Conservation (phyloP, 2,329 filamentous ascomycete genomes). For the Diplodia scrobiculata region DNA sequence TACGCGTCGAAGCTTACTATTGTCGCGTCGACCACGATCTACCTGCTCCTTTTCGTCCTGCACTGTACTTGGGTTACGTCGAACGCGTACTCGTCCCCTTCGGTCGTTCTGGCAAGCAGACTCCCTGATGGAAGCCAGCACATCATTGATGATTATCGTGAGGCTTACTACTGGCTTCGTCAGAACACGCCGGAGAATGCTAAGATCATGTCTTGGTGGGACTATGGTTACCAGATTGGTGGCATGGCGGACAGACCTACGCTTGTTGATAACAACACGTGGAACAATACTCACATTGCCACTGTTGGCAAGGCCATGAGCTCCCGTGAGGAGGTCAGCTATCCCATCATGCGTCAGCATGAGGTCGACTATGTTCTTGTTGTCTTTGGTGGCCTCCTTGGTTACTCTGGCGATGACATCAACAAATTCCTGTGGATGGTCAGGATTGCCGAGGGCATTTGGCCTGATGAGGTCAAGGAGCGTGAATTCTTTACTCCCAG, state of each 20-base stretch:
- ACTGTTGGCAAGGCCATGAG: slow-evolving; percentile 99
- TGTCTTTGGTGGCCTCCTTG: slow-evolving; percentile 91
- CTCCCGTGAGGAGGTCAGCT: slow-evolving; percentile 95
- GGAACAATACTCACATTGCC: slow-evolving; percentile 99
- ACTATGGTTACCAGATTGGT: slow-evolving; percentile 99
- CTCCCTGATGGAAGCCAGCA: slow-evolving; percentile 94
- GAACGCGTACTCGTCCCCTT: slow-evolving; percentile 97
- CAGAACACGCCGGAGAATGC: slow-evolving; percentile 94
- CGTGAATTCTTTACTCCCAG: slow-evolving; percentile 91
- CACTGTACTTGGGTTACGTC: slow-evolving; percentile 99
- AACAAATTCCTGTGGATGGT: slow-evolving; percentile 99
- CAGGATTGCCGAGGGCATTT: slow-evolving; percentile 96
- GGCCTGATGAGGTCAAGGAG: slow-evolving; percentile 99
- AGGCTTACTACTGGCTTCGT: slow-evolving; percentile 98
- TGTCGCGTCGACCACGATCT: slow-evolving; percentile 70
- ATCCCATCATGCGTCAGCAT: slow-evolving; percentile 96
- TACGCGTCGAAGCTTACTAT: slow-evolving; percentile 77
- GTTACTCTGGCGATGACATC: slow-evolving; percentile 98
- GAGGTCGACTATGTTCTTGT: slow-evolving; percentile 99
- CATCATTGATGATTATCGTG: slow-evolving; percentile 98
- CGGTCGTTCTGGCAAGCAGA: slow-evolving; percentile 88
- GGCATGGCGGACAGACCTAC: slow-evolving; percentile 98
- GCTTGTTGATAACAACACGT: slow-evolving; percentile 98
- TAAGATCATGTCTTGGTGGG: slow-evolving; percentile 99
- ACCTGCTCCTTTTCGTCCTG: slow-evolving; percentile 88